These are phyloP conservation scores for Mediolabrus comicus DNA, from an alignment of 108 stramenopile genomes.

Conservation along the genomic window DNA sequence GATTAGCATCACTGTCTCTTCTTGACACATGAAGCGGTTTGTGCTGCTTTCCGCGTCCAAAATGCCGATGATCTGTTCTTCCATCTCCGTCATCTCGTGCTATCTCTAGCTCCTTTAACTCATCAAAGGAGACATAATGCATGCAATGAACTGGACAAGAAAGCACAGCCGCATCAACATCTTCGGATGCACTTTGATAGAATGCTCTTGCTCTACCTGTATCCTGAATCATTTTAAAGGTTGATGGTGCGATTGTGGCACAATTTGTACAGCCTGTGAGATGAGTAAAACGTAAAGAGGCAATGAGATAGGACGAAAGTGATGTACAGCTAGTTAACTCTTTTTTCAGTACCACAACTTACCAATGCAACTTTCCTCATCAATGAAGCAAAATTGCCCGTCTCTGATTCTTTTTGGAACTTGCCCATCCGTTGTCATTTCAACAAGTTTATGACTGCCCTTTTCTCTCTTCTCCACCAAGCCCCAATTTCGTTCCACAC, in stretches of 20 bases:
- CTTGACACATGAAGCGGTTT: slow-evolving; percentile 71
- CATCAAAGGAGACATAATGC: slow-evolving; percentile 69
- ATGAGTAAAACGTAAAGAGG: background rate
- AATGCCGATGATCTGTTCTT: slow-evolving; percentile 55
- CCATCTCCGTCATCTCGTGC: slow-evolving; percentile 66
- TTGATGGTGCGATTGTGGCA: slow-evolving; percentile 60
- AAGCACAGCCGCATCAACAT: slow-evolving; percentile 59
- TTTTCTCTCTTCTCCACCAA: slow-evolving; percentile 25
- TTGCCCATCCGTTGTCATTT: slow-evolving; percentile 54
- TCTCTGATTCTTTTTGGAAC: slow-evolving; percentile 67
- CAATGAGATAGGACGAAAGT: background rate
- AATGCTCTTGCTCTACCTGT: slow-evolving; percentile 78
- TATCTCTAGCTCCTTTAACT: slow-evolving; percentile 69
- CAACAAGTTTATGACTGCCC: slow-evolving; percentile 75
- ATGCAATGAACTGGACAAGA: slow-evolving; percentile 83
- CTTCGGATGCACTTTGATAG: slow-evolving; percentile 52
- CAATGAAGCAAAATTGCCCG: slow-evolving; percentile 85
- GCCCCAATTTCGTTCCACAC: background rate
- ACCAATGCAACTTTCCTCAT: slow-evolving; percentile 89
- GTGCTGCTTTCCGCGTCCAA: slow-evolving; percentile 41
- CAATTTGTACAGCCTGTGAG: slow-evolving; percentile 33
- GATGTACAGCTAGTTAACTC: background rate
- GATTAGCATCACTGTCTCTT: slow-evolving; percentile 72
- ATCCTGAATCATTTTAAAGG: slow-evolving; percentile 71
- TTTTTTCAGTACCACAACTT: too few species aligned